phyloP scores from a whole-genome alignment of 2,329 filamentous ascomycete genomes.

The Fusarium phyllophilum region DNA sequence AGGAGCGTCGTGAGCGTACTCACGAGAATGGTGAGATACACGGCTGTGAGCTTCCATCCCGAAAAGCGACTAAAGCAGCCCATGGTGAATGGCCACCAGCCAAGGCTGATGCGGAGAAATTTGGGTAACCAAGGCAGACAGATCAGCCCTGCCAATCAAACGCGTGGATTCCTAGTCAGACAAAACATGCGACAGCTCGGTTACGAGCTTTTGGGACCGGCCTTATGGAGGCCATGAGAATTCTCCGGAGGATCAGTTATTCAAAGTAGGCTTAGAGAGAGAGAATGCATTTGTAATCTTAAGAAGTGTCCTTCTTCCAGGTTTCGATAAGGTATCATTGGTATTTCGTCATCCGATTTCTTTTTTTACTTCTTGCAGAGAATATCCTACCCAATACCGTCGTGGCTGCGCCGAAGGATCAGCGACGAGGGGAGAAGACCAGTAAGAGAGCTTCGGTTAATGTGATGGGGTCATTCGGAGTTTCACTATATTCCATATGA shows the following conservation, averaged over 20 bases:
- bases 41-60: slow-evolving; percentile 24
- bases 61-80: slow-evolving; percentile 11
- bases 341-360: neutral
- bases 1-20: slow-evolving; percentile 4
- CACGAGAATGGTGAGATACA: slow-evolving; percentile 14
- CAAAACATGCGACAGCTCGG: neutral
- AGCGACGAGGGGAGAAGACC: neutral
- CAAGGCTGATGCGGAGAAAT: neutral
- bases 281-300: neutral
- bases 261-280: neutral
- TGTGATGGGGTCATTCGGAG: neutral
- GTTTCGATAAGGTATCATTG: neutral
- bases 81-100: neutral
- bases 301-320: neutral
- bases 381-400: neutral
- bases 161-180: neutral
- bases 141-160: slow-evolving; percentile 5
- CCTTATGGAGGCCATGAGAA: neutral
- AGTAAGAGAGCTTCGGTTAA: neutral
- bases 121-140: neutral
- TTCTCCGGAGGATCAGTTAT: neutral
- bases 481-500: neutral
- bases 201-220: neutral
- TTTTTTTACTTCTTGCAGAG: neutral
- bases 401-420: neutral